phyloP scores from a whole-genome alignment of 164 flowering plant genomes.

The Macadamia integrifolia region DNA sequence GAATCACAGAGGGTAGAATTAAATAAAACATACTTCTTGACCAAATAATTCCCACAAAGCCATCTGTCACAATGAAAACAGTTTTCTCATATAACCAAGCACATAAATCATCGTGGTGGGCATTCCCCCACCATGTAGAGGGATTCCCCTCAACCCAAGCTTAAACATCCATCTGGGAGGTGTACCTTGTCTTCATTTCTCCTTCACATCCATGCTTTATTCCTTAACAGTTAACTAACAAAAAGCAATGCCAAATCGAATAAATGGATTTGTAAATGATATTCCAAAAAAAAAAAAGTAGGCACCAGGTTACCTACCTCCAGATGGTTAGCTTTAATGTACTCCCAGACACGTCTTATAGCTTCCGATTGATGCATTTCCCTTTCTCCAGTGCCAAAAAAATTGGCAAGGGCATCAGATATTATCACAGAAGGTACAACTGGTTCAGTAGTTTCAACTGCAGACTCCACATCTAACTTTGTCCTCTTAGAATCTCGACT shows the following conservation, averaged over 20 bases:
- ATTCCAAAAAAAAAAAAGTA: neutral
- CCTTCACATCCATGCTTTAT: neutral
- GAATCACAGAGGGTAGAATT: neutral
- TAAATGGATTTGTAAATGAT: neutral
- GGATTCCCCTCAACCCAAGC: too few species aligned
- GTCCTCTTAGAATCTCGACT: constrained; percentile 44
- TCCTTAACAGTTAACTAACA: neutral
- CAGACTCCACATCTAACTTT: constrained; percentile 45
- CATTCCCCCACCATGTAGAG: too few species aligned
- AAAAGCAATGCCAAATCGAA: neutral
- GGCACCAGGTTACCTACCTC: constrained; percentile 47
- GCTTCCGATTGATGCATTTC: constrained; percentile 71
- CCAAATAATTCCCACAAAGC: neutral
- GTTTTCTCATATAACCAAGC: neutral
- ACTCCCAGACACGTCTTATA: constrained; percentile 61
- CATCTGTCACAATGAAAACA: too few species aligned
- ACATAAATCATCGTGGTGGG: too few species aligned
- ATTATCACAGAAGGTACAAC: constrained; percentile 43
- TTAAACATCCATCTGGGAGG: too few species aligned
- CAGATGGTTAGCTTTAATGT: constrained; percentile 61
- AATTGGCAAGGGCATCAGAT: constrained; percentile 76
- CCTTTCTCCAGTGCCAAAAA: constrained; percentile 64
- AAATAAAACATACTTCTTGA: too few species aligned
- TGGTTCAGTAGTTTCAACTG: constrained; percentile 35
- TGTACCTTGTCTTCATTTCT: too few species aligned